A percentile compares a stretch with the other conserved stretches of the same genome.
phyloP scores from a whole-genome alignment of 2,329 filamentous ascomycete genomes.

The Ceratocystiopsis minuta region DNA sequence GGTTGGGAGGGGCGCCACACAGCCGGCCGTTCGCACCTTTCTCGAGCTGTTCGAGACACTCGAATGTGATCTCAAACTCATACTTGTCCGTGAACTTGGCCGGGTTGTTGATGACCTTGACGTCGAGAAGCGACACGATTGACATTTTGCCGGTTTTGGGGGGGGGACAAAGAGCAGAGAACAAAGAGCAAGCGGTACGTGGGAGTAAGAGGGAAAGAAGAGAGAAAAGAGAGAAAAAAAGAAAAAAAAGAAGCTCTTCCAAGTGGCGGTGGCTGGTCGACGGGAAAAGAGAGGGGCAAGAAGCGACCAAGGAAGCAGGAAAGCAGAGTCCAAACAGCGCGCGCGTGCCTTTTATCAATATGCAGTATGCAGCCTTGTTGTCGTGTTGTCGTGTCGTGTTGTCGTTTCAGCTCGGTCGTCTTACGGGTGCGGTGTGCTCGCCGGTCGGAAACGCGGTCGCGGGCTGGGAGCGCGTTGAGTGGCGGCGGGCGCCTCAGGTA shows the following conservation, averaged over 20 bases:
- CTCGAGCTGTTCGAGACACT: constrained; percentile 84
- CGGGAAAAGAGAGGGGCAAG: no score
- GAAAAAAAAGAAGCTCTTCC: neutral
- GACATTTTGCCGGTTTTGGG: constrained; percentile 47
- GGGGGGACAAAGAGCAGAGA: neutral
- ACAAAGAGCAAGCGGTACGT: neutral
- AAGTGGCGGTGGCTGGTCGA: no score
- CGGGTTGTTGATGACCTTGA: constrained; percentile 94
- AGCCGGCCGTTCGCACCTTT: constrained; percentile 37
- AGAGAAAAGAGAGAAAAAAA: neutral
- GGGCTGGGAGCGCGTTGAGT: neutral
- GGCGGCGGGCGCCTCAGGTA: no score
- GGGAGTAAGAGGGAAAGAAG: neutral
- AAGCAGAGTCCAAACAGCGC: no score
- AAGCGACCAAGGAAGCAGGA: neutral
- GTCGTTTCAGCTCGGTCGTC: no score
- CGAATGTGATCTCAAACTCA: constrained; percentile 96
- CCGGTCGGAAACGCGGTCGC: constrained; percentile 8
- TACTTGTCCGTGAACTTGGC: constrained; percentile 85
- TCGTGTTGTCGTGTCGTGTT: no score
- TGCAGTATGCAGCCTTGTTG: no score
- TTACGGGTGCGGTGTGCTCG: no score
- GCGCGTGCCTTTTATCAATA: no score
- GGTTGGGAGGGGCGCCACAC: no score
- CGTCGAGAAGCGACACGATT: constrained; percentile 85